Base-by-base conservation (phyloP, 2,329 filamentous ascomycete species). In the Keithomyces neogunnii region DNA sequence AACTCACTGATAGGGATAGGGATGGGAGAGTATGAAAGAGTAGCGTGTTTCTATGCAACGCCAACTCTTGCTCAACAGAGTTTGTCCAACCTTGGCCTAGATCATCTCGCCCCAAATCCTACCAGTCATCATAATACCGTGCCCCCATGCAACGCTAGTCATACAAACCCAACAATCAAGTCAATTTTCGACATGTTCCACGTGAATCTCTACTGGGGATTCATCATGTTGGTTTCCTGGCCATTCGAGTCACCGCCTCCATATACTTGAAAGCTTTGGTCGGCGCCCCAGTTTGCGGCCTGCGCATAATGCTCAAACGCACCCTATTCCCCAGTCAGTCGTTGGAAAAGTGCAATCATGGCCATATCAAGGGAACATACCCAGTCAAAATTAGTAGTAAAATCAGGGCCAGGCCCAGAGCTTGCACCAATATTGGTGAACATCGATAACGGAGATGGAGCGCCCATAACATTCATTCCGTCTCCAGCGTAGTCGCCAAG, bases 231-330 rank as follows among this genome's bases (percentile, higher is more conserved):
- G 44, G 51, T 58, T 11, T 56, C 61, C 9, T 55, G 57, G 32
- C 63, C 60, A 11, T 61, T 56, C 32, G 64, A 54, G 5, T 58
- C 63, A 11, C 56, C 62, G 11, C 55, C 54, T 10, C 65, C 68
- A 55, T 79, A 80, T 54, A 80, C 73, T 49, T 75, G 73, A 57
- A 80, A 77, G 13, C 72, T 70, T 51, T 76, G 73, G 33, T 80
- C 77, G 3, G 69, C 66, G 30, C 72, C 75, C 71, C 77, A 81
- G 42, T 72, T 73, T 11, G 75, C 72, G 59, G 66, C 64, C 54
- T 82, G 79, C 0, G 78, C 73, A 54, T 76, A 82, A 48, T 73
- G 80, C 53, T 82, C 78, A 46, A 82, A 76, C 10, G 76, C 73
- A 43, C 74, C 73, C 79, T 82, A 49, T 36, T 32, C 7, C 35